Percentiles rank a stretch among this genome's conserved stretches.
phyloP scores from a whole-genome alignment of 305 asterid genomes.

The Fraxinus nigra region DNA sequence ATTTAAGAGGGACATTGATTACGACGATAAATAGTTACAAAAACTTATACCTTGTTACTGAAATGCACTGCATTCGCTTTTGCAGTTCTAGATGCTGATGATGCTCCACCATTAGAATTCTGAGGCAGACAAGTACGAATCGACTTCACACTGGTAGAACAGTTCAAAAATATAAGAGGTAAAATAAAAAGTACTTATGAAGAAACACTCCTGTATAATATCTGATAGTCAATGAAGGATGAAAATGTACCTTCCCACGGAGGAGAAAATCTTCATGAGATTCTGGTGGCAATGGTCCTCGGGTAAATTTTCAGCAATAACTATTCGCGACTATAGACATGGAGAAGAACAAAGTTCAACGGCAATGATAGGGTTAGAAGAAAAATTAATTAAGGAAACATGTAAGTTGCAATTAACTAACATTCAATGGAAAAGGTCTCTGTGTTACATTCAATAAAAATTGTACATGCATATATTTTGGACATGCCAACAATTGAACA shows the following conservation, averaged over 20 bases:
- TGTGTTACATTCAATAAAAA: constrained; percentile 3
- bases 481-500: not conserved
- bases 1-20: not conserved
- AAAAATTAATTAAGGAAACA: not conserved
- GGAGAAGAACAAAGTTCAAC: constrained; percentile 12
- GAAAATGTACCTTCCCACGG: constrained; percentile 73
- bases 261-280: constrained; percentile 78
- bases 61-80: constrained; percentile 60
- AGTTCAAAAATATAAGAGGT: constrained; percentile 20
- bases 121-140: constrained; percentile 89
- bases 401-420: not conserved
- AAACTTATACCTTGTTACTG: constrained; percentile 62
- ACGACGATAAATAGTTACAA: not conserved
- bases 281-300: constrained; percentile 95
- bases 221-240: not conserved
- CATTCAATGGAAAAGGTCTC: not conserved
- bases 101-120: constrained; percentile 46
- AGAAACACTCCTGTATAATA: not conserved
- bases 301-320: constrained; percentile 85
- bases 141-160: constrained; percentile 72
- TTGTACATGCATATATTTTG: not conserved
- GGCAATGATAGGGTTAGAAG: constrained; percentile 1
- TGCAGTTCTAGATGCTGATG: constrained; percentile 56
- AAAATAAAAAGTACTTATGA: not conserved
- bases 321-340: constrained; percentile 60